Base-by-base conservation (phyloP, 495 filamentous ascomycete genomes). In the Penicillium cosmopolitanum region DNA sequence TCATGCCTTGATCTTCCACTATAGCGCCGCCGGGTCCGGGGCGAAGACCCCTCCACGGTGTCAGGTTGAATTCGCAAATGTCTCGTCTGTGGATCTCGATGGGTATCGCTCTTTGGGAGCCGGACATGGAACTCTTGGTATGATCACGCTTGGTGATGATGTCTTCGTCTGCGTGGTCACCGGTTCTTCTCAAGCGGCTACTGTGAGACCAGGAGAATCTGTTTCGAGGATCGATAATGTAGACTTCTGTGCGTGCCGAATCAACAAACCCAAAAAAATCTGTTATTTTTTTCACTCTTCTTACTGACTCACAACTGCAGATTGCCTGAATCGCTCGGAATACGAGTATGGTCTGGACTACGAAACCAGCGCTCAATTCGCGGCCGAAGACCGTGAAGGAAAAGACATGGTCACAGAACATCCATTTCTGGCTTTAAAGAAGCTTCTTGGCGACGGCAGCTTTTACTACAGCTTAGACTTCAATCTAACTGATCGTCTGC, bases 391-490 rank as follows among this genome's bases (percentile, higher is more conserved):
- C 28, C 28, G 28, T 4, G 28, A 87, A 31, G 78, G 83, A 53
- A 82, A 81, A 61, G 91, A 97, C 36, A 75, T 82, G 33, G 66
- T 85, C 31, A 68, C 89, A 23, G 93, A 96, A 63, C 92, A 97
- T 73, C 96, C 95, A 21, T 97, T 92, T 67, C 70, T 90, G 53
- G 91, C 93, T 40, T 65, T 98, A 51, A 93, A 93, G 69, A 97
- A 96, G 79, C 82, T 98, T 10, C 79, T 98, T 19, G 87, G 91
- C 61, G 90, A 95, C 74, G 93, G 96, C n/a, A 96, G 89, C 12
- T 98, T 98, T 69, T 98, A 98, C 71, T 98, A 97, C 73, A 97
- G 94, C 66, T 87, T 91, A 31, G 91, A 98, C 75, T 98, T 98
- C 69, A 93, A 98, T 72, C 82, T 98, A 19, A 98, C 95, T 23